These are phyloP conservation scores for Penicillium janthinellum DNA, from an alignment of 2,329 filamentous ascomycete genomes.

Conservation along the genomic window DNA sequence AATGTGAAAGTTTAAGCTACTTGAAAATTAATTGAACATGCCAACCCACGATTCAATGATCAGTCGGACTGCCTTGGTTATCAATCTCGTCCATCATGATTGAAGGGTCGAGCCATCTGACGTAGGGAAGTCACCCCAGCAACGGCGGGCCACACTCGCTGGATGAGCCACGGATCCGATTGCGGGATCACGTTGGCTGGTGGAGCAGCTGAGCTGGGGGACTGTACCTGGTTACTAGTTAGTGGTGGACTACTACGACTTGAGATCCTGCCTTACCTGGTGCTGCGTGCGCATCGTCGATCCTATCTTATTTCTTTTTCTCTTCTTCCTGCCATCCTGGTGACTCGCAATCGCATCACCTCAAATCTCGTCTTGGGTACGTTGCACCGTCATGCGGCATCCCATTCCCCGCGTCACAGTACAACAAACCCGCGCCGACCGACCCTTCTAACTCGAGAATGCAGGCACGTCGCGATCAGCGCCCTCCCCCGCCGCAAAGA, in stretches of 20 bases:
- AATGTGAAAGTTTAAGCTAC: neutral
- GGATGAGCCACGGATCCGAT: constrained; percentile 40
- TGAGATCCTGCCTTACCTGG: neutral
- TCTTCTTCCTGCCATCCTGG: neutral
- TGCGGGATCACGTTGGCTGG: neutral
- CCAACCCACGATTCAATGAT: neutral
- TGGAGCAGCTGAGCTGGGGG: constrained; percentile 4
- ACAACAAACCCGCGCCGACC: neutral
- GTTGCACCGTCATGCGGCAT: neutral
- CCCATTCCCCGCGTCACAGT: constrained; percentile 2
- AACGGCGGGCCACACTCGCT: neutral
- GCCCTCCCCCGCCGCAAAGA: constrained; percentile 20
- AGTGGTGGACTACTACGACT: neutral
- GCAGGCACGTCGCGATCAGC: constrained; percentile 29
- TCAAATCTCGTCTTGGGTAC: neutral
- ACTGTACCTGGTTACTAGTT: neutral
- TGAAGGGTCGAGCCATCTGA: neutral
- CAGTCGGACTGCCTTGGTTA: too few relatives aligned
- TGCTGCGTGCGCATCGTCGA: neutral
- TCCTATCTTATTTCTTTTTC: neutral
- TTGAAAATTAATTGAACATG: neutral
- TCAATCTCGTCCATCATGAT: neutral
- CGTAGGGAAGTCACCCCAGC: neutral
- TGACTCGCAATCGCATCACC: neutral
- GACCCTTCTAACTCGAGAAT: constrained; percentile 26